Evolutionary conservation across 495 filamentous ascomycete genomes (phyloP), one percentile per base, ranked within the genome.

Genomic region (Trichocladium antarcticum): DNA sequence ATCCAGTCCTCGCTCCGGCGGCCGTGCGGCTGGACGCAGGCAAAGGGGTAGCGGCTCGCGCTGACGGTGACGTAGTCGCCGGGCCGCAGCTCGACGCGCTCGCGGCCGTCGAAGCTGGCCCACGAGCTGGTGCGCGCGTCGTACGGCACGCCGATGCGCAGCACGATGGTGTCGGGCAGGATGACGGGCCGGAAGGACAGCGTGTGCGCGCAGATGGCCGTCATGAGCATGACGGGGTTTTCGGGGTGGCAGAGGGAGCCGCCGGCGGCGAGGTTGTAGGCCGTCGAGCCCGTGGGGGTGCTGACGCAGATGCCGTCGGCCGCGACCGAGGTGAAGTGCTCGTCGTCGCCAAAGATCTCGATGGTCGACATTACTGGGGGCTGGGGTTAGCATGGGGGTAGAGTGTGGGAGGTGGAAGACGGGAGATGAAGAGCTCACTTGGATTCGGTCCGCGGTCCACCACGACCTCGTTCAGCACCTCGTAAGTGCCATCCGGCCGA

Each of bases 1-100:
- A 97, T 82, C 92, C 92, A 98, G 52, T 95, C 89, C 61, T 93
- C 87, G 47, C 79, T 83, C 45, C 80, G 71, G 43, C 82, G 67
- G 5, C 84, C 85, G 15, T 81, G 75, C 10, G 83, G 80, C 67
- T 90, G 74, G 1, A 98, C 87, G 48, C 82, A 86, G 5, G 92
- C 87, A 68, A 97, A 98, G 0, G 92, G 92, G 58, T 87, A 98
- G 51, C 90, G 74, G 16, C 82, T 87, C 3, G 93, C 93, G 40
- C 85, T 89, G 38, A 98, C 87, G 0, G 90, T 97, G 22, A 97
- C 87, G 62, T 96, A 96, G 68, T 98, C 92, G 7, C 92, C 92
- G 0, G 88, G 87, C 37, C 73, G 68, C 47, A 98, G 68, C 70
- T 97, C 92, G 36, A 95, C 70, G 54, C 87, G 80, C 65, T 94